Base-by-base conservation (phyloP, 2,329 filamentous ascomycete species). In the Fusarium albidum region DNA sequence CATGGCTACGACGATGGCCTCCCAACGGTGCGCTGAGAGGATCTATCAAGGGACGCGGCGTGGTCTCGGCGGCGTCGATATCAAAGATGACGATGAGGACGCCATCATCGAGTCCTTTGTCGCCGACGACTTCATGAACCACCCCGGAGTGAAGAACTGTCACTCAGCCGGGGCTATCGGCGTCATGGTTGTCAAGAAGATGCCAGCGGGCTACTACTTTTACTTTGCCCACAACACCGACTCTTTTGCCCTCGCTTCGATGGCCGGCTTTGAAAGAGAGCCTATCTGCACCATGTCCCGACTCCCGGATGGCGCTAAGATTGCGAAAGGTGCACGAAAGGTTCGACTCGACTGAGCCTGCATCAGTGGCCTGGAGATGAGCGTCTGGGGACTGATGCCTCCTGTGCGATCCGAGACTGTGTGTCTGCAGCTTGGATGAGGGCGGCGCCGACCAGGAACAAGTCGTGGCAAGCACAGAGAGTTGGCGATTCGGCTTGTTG, bases 211-310 rank as follows among this genome's bases (percentile, higher is more conserved):
- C 2, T 86, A 91, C 60, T 92, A 90, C 69, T 83, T 99, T 44
- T 94, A 94, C 73, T 99, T 96, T 76, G 93, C 90, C 1, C 95
- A 99, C 79, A 99, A 98, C 69, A 99, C 95, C 1, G 94, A 98
- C 71, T 87, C 84, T 2, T 88, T 89, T 77, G 92, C 93, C 6
- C 76, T 99, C 46, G 92, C 92, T 2, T 96, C 92, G 4, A 96
- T 98, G 91, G 85, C 89, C 31, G 90, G 88, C 2, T 82, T 85
- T 21, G 93, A 98, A 61, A 79, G 78, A 39, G 84, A 84, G 47
- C 91, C 95, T 1, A 77, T 85, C 28, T 95, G 90, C 63, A 89
- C 94, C 52, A 97, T 99, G 92, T 96, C 92, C 56, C 88, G 95
- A 44, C 87, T 84, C 38, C 70, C 73, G 4, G 72, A 79, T 37